Conservation (phyloP, 2,329 filamentous ascomycete species). For the Xylaria sp. region DNA sequence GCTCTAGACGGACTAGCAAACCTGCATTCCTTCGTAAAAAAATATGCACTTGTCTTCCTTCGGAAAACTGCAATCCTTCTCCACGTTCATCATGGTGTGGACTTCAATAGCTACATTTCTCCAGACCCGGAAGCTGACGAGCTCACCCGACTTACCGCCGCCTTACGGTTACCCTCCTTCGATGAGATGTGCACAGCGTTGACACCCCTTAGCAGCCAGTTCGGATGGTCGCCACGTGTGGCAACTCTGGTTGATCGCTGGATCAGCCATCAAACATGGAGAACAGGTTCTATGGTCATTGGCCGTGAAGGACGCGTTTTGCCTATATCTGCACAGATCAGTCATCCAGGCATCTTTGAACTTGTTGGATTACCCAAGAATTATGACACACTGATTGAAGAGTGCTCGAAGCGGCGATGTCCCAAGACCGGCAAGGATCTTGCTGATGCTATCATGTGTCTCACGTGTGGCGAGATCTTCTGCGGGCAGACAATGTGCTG, state of each 20-base stretch:
- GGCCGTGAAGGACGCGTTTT: slow-evolving; percentile 35
- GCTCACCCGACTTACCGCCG: slow-evolving; percentile 80
- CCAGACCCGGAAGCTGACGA: slow-evolving; percentile 75
- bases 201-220: slow-evolving; percentile 56
- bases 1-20: slow-evolving; percentile 63
- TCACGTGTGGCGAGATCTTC: slow-evolving; percentile 97
- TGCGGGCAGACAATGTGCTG: slow-evolving; percentile 96
- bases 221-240: slow-evolving; percentile 62
- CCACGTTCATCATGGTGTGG: slow-evolving; percentile 87
- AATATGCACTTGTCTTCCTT: slow-evolving; percentile 89
- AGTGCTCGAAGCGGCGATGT: slow-evolving; percentile 84
- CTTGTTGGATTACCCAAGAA: slow-evolving; percentile 91
- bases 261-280: slow-evolving; percentile 72
- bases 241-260: slow-evolving; percentile 70
- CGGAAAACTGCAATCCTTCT: slow-evolving; percentile 86
- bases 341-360: slow-evolving; percentile 93
- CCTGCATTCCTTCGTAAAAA: slow-evolving; percentile 72
- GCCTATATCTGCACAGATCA: slow-evolving; percentile 61
- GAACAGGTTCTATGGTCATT: slow-evolving; percentile 19
- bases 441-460: slow-evolving; percentile 87
- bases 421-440: slow-evolving; percentile 92
- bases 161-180: slow-evolving; percentile 79
- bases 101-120: slow-evolving; percentile 78
- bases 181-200: slow-evolving; percentile 78
- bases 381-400: slow-evolving; percentile 92